Evolutionary conservation across 306 rosid species (phyloP), one percentile per base, ranked within the genome.

Genomic region (Hylodesmum podocarpum): DNA sequence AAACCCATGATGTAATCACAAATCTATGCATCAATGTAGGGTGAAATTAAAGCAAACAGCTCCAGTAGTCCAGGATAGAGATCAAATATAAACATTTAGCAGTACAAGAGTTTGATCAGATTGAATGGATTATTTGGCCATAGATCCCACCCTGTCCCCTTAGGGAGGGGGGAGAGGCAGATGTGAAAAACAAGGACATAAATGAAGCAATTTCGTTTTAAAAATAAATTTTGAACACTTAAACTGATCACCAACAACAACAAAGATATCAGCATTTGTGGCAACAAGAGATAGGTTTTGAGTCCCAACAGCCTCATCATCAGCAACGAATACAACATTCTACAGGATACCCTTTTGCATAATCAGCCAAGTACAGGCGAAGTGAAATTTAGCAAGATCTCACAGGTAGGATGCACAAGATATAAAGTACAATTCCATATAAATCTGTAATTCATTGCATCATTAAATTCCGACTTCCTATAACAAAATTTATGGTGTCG

Each of bases 1-100:
- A 75, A 39, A 62, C 21, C 36, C 66, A 79, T 47, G 43, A 82
- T 15, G 63, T 51, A 40, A 68, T 82, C 21, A 50, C 69, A 43
- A 54, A 47, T 66, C 10, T 15, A 63, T 81, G 46, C 34, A 15
- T 59, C 34, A 63, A 61, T 43, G 14, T 34, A 19, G 21, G 28
- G 68, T 15, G 63, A 44, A 80, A 67, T n/a, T 54, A 46, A 62
- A 54, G 73, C 54, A 64, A 71, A 66, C 41, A 71, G 39, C 10
- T 70, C 41, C 54, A 39, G 19, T 34, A 66, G 12, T 55, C 43
- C 19, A 76, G 36, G 22, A 53, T 54, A 31, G 29, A 28, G 40
- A 78, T 24, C 40, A 73, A 57, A 59, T 33, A 50, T 31, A 12
- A 53, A 66, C 43, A 22, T 54, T 64, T 13, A 53, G n/a, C 3